Base-by-base conservation (phyloP, 2,329 filamentous ascomycete genomes). In the Thyridium curvatum region DNA sequence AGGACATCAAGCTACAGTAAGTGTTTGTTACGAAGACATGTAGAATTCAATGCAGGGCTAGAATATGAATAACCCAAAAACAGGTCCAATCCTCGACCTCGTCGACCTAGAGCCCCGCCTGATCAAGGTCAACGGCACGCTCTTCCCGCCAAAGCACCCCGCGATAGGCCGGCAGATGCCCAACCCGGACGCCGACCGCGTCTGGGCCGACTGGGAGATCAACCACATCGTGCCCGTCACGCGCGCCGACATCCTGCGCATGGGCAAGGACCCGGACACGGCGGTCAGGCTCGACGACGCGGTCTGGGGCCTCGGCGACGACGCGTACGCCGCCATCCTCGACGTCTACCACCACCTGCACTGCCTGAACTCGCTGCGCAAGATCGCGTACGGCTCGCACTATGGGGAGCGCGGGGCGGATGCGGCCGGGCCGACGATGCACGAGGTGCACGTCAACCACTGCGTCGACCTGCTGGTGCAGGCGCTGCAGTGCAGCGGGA, bases 331-430 rank as follows among this genome's bases (percentile, higher is more conserved):
- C 18, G 41, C 26, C 12, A 30, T 38, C 31, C 12, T 38, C 13
- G 38, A 43, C 32, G 30, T 60, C 3, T 62, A 62, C 41, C 61
- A 65, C 38, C 55, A 62, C 32, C 47, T 64, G 2, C 61, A 64
- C 40, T 64, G 60, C 45, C 51, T 63, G 37, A 59, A 64, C 36
- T 44, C 55, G 3, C 47, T 64, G 2, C 53, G 60, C 8, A 31
- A 43, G 15, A 17, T 16, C 28, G 41, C 37, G 15, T 39, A 39
- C 10, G 31, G 32, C 30, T 37, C 43, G 18, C 44, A 36, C 37
- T 33, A 39, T 28, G 18, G 28, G 4, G 18, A 18, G 28, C 16
- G 17, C 18, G 12, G 10, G 53, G 37, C 50, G 52, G 38, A 31
- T 41, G 35, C 13, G 6, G 53, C 1, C 43, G 59, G 8, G 57